phyloP scores from a whole-genome alignment of 495 filamentous ascomycete genomes.

The Neurospora tetrasperma region DNA sequence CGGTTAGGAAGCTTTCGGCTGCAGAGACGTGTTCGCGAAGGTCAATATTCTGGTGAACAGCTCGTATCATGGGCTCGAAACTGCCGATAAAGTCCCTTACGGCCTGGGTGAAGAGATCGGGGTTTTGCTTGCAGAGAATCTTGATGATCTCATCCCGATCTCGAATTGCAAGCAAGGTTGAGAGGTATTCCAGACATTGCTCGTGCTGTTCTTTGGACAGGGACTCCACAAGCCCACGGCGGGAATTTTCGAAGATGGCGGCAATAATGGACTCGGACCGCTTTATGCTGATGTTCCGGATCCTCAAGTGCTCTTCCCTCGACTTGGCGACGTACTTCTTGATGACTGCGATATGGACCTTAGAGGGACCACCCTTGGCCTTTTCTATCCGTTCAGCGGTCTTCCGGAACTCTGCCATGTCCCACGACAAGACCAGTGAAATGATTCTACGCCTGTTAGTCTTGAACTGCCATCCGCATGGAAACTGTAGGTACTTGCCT shows the following conservation, averaged over 20 bases:
- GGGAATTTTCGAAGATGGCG: slow-evolving; percentile 34
- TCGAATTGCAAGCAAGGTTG: slow-evolving; percentile 44
- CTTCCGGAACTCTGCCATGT: slow-evolving; percentile 46
- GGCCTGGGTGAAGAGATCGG: slow-evolving; percentile 49
- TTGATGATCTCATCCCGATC: slow-evolving; percentile 52
- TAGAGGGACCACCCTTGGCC: slow-evolving; percentile 33
- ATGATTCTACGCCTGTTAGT: slow-evolving; percentile 42
- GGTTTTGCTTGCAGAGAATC: slow-evolving; percentile 44
- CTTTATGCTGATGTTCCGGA: slow-evolving; percentile 28
- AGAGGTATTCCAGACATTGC: slow-evolving; percentile 48
- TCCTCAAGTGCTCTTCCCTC: slow-evolving; percentile 39
- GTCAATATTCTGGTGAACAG: slow-evolving; percentile 53
- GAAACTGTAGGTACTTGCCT: slow-evolving; percentile 27
- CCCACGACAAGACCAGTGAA: slow-evolving; percentile 50
- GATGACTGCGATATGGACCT: slow-evolving; percentile 40
- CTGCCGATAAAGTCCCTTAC: slow-evolving; percentile 45
- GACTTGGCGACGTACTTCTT: slow-evolving; percentile 34
- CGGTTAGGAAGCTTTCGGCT: slow-evolving; percentile 46
- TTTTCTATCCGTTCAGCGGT: slow-evolving; percentile 43
- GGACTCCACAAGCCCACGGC: slow-evolving; percentile 15
- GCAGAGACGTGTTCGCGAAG: slow-evolving; percentile 48
- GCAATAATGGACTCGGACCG: slow-evolving; percentile 38
- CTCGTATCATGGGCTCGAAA: slow-evolving; percentile 57
- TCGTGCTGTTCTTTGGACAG: slow-evolving; percentile 43
- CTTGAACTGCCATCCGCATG: neutral